Evolutionary conservation across 2,329 filamentous ascomycete species (phyloP), one percentile per base, ranked within the genome.

Genomic region (Pseudogymnoascus sp.): DNA sequence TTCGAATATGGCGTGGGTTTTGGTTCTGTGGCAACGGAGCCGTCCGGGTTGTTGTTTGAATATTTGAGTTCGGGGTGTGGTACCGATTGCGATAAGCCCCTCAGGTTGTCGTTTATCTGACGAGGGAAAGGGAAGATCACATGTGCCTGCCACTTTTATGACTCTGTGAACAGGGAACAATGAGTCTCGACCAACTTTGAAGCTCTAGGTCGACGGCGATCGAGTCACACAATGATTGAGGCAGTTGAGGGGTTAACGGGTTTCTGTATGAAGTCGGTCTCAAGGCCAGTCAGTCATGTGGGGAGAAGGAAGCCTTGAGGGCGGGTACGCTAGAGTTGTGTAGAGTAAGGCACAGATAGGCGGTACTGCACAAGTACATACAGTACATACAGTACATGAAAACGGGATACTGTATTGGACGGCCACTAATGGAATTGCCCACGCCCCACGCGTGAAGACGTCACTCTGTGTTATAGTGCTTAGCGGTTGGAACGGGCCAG

Each of bases 11-110:
- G 37, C 22, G 37, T 43, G 30, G 20, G 58, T 18, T 43, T 28
- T 14, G 9, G 11, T 54, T 47, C 58, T 47, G 58, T 43, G 58
- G 37, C 37, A n/a, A 59, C 20, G 37, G 57, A 6, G 12, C 57
- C 20, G 57, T 22, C n/a, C 7, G 34, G 57, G 57, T 59, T 11
- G 32, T 14, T 35, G 57, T 38, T 25, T 25, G 57, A 41, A 41
- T 58, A 37, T 58, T 58, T 41, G 57, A 14, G 37, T 58, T 28
- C n/a, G 47, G 28, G n/a, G 5, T 32, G n/a, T 54, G 28, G 47
- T 54, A 18, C 47, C 47, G 47, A 54, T 54, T 54, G 47, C 47
- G 47, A 54, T 54, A 54, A 54, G 47, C 47, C 47, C 47, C 47
- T 54, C 47, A 54, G 47, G 47, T 54, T 32, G 43, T 54, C 25